Base-by-base conservation (phyloP, 805 yeast genomes). In the Candida parachauliodes region DNA sequence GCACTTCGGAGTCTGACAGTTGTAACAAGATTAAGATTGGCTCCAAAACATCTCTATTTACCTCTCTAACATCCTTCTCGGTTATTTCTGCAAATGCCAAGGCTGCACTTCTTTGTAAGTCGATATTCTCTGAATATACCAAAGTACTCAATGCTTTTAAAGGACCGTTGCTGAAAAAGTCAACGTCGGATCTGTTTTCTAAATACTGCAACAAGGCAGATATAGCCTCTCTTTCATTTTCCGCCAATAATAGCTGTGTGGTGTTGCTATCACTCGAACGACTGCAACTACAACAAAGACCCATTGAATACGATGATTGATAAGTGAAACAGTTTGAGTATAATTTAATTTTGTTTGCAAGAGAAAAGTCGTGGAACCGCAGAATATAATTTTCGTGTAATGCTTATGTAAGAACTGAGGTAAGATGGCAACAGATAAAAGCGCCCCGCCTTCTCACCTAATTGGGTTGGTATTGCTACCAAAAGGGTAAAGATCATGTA, bases 1-100 rank as follows among this genome's bases (percentile, higher is more conserved):
- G 98, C 25, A 93, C 96, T 64, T 93, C 98, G 40, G 89, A 77
- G 60, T 93, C 98, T 14, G 83, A 72, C 44, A 85, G 78, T 59
- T 91, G 96, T 47, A 93, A 70, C 34, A 93, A 72, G 33, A 88
- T 85, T 43, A 93, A 71, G 28, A 93, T 89, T 34, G 98, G 98
- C 60, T 93, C 97, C 48, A 93, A 70, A 3, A 91, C 96, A 48
- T 88, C 95, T 41, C 94, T 74, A 51, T 83, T 82, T 23, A 93
- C 98, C 28, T 91, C 83, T 46, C 93, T 77, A 26, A 88, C 94
- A 55, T 88, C 95, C 59, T 93, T 93, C 57, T 93, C 98, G 26
- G 98, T 93, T 40, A 93, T 91, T 60, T 93, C 98, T 11, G 98
- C 98, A 71, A 93, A 93, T 5, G 98, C 98, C 46, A 93, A 73